Percentiles rank a stretch among this genome's conserved stretches.
These are phyloP conservation scores for Thinopyrum obtusiflorum DNA, from an alignment of 202 grass and related monocot genomes.

Conservation along the genomic window DNA sequence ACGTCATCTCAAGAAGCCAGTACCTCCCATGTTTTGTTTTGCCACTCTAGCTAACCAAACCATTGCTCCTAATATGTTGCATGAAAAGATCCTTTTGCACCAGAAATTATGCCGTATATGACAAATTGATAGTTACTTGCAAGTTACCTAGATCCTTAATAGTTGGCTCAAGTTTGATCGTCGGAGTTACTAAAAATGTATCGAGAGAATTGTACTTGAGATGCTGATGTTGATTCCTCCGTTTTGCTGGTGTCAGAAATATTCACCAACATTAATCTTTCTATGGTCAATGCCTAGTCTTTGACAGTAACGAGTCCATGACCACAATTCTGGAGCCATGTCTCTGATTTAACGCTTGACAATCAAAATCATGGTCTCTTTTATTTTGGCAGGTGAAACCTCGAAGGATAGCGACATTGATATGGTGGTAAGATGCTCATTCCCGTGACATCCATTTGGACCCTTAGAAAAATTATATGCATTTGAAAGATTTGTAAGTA, in stretches of 20 bases:
- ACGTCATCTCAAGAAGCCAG: neutral
- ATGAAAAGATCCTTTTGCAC: neutral
- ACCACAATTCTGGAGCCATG: neutral
- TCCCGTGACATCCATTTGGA: neutral
- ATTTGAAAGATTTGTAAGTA: neutral
- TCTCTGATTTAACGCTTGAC: neutral
- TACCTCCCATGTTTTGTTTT: neutral
- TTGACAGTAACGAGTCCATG: neutral
- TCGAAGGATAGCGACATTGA: slow-evolving; percentile 27
- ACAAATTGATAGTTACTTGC: neutral
- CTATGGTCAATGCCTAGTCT: neutral
- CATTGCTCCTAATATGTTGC: neutral
- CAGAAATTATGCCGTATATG: neutral
- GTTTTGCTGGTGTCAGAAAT: neutral
- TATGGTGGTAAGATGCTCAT: slow-evolving; percentile 38
- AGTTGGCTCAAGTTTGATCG: slow-evolving; percentile 2
- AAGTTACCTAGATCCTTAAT: neutral
- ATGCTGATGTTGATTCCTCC: neutral
- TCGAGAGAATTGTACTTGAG: neutral
- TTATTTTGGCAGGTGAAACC: slow-evolving; percentile 45
- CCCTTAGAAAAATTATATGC: neutral
- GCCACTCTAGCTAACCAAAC: neutral
- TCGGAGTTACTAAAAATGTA: neutral
- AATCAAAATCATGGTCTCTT: slow-evolving; percentile 3
- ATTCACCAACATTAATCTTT: neutral